A percentile compares a stretch with the other conserved stretches of the same genome.
phyloP scores from a whole-genome alignment of 2,329 filamentous ascomycete species.

The Fusarium penzigii region DNA sequence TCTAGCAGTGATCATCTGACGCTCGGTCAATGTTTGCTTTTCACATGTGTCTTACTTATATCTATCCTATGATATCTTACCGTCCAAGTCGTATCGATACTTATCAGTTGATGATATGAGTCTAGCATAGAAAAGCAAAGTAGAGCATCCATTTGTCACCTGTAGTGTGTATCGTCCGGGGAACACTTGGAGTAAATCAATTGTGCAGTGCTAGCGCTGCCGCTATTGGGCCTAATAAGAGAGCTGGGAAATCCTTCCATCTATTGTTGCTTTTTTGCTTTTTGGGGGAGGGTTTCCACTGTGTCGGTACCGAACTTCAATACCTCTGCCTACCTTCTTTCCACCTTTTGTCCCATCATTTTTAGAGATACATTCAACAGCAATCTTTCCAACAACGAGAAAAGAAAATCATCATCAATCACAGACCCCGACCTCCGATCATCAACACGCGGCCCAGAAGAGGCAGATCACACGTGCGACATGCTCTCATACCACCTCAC shows the following conservation, averaged over 20 bases:
- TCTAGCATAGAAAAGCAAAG: slow-evolving; percentile 2
- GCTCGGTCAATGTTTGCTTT: slow-evolving; percentile 3
- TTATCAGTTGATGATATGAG: too few relatives aligned
- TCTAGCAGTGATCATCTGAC: background rate
- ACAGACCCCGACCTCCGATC: background rate
- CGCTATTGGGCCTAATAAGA: background rate
- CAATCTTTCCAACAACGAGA: slow-evolving; percentile 1
- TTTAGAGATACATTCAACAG: background rate
- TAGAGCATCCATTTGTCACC: background rate
- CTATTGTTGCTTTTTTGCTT: background rate
- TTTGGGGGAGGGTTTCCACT: slow-evolving; percentile 6
- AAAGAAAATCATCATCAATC: background rate
- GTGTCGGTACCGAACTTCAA: slow-evolving; percentile 18
- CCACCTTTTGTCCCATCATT: slow-evolving; percentile 6
- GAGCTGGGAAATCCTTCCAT: background rate
- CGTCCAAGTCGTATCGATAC: too few relatives aligned
- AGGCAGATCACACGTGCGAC: background rate
- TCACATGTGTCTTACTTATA: slow-evolving; percentile 7
- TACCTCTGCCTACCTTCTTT: slow-evolving; percentile 18
- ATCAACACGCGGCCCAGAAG: background rate
- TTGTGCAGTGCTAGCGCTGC: background rate
- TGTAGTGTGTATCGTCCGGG: too few relatives aligned
- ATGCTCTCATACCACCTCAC: background rate
- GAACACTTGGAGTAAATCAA: slow-evolving; percentile 5
- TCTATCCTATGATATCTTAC: slow-evolving; percentile 6